phyloP scores from a whole-genome alignment of 225 moss, liverwort and hornwort genomes.

The Sphagnum tenellum region DNA sequence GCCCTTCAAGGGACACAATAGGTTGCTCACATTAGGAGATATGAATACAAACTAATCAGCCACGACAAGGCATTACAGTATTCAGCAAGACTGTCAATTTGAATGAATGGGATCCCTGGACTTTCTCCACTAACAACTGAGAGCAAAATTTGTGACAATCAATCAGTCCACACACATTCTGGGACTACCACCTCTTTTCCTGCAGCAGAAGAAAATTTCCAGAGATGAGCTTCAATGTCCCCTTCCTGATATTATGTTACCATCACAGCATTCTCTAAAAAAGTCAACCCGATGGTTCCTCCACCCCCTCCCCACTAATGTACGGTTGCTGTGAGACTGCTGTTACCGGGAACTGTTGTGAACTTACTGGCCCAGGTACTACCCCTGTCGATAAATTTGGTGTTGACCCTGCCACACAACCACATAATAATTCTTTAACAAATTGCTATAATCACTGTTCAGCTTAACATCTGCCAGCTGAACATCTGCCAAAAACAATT shows the following conservation, averaged over 20 bases:
- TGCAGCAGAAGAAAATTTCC: too few species aligned
- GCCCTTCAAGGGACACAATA: too few species aligned
- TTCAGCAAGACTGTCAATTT: constrained; percentile 10
- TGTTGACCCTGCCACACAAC: constrained; percentile 48
- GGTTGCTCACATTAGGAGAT: too few species aligned
- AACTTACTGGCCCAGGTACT: constrained; percentile 50
- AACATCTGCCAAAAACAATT: too few species aligned
- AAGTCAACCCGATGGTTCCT: constrained; percentile 48
- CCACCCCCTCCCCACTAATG: constrained; percentile 43
- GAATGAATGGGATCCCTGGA: constrained; percentile 41
- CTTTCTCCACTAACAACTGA: constrained; percentile 40
- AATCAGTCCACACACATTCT: constrained; percentile 5
- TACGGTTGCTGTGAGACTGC: constrained; percentile 37
- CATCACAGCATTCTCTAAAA: constrained; percentile 16
- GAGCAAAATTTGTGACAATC: constrained; percentile 38
- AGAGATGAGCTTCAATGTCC: constrained; percentile 8
- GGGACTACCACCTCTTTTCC: too few species aligned
- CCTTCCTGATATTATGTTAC: constrained; percentile 32
- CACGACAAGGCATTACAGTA: too few species aligned
- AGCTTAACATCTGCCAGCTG: too few species aligned
- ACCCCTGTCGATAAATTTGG: constrained; percentile 45
- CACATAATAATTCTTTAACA: constrained; percentile 3
- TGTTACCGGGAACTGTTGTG: constrained; percentile 45
- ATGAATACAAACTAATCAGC: too few species aligned
- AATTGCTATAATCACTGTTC: too few species aligned